Base-by-base conservation (phyloP, 176 grass and related monocot species). In the Neostapfia colusana region DNA sequence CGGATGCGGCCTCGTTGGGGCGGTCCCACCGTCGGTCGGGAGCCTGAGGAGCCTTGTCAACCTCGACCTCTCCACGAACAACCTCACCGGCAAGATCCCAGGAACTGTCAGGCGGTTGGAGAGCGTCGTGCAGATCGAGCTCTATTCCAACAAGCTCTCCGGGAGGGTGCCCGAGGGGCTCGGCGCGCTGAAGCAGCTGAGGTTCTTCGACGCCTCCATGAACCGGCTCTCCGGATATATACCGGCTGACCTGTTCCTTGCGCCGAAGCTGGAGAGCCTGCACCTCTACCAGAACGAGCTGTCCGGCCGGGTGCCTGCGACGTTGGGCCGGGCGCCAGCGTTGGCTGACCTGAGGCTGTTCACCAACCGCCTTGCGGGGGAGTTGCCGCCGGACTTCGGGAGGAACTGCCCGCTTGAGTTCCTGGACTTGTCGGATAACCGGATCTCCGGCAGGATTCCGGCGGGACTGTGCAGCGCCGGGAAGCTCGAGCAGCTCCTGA, bases 51-150 rank as follows among this genome's bases (percentile, higher is more conserved):
- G 13, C 6, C 82, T 94, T 49, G 54, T 87, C 71, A 88, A 88
- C 58, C 76, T 98, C 39, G 91, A 98, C 82, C 69, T 98, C 58
- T 91, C 95, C 13, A 81, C 83, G 1, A 98, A 98, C 85, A 88
- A 82, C 44, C 83, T 98, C 67, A 84, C 73, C 42, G 89, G 91
- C 51, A 57, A 65, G 65, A 88, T 98, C 14, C 91, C 95, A 0
- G 27, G 13, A 0, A 82, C 51, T 15, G 0, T 98, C 26, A 18
- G 39, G 2, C 41, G 27, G 3, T 1, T 98, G 49, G 59, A 88
- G 3, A 81, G 28, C 41, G 70, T 62, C 14, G 69, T 88, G 8
- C 95, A 90, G 73, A 85, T 94, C 49, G 95, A 98, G 82, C 91
- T 98, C 20, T 98, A 94, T 89, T 68, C 37, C 2, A 98, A 98